Conservation (phyloP, 108 stramenopile genomes). For the Aureococcus anophagefferens region DNA sequence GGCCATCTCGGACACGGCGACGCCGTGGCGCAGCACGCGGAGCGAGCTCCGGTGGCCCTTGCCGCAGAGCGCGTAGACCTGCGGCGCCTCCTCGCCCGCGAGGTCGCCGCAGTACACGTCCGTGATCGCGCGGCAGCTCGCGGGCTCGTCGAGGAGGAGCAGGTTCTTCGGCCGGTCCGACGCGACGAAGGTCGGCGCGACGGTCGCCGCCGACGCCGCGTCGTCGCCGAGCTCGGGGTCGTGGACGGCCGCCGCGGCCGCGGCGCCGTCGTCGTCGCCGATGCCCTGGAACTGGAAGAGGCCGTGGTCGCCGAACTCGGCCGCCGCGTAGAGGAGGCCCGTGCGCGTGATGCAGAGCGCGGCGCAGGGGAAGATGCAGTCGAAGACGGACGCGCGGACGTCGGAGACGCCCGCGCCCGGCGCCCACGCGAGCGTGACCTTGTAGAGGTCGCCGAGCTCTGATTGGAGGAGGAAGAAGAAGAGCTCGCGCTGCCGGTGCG, state of each 20-base stretch:
- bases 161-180: constrained; percentile 57
- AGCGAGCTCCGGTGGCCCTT: constrained; percentile 69
- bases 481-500: constrained; percentile 76
- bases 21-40: constrained; percentile 76
- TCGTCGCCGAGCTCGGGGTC: constrained; percentile 12
- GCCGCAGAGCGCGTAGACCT: constrained; percentile 51
- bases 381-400: constrained; percentile 57
- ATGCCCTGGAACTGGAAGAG: constrained; percentile 85
- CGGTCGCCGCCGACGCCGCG: constrained; percentile 4
- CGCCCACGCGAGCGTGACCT: constrained; percentile 51
- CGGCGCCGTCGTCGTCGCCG: constrained; percentile 60
- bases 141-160: constrained; percentile 57
- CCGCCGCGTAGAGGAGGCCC: constrained; percentile 78
- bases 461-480: constrained; percentile 89
- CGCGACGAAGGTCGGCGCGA: constrained; percentile 34
- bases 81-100: constrained; percentile 58
- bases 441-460: constrained; percentile 94
- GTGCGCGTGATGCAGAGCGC: constrained; percentile 76
- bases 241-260: constrained; percentile 41
- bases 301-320: constrained; percentile 91
- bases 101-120: constrained; percentile 79
- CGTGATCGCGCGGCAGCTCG: constrained; percentile 71
- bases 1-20: constrained; percentile 81
- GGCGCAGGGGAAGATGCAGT: constrained; percentile 76
- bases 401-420: not conserved